These are phyloP conservation scores for Cryphonectria parasitica DNA, from an alignment of 2,329 filamentous ascomycete genomes.

Conservation along the genomic window DNA sequence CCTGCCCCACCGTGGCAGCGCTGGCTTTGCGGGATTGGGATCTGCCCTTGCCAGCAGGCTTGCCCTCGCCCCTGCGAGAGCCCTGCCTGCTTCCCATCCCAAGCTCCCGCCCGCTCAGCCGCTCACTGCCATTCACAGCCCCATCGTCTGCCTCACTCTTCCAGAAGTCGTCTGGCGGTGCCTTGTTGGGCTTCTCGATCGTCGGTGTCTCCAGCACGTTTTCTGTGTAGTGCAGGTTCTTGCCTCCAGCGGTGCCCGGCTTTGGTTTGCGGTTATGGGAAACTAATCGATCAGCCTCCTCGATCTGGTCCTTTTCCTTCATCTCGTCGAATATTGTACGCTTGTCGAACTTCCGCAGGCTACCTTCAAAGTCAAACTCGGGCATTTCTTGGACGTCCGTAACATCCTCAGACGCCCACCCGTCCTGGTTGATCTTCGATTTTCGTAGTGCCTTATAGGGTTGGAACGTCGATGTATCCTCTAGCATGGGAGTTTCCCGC, in stretches of 20 bases:
- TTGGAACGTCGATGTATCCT: constrained; percentile 65
- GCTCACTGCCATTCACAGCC: constrained; percentile 48
- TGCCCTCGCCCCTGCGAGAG: constrained; percentile 57
- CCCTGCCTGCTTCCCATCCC: constrained; percentile 56
- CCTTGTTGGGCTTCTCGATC: constrained; percentile 39
- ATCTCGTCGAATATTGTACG: constrained; percentile 89
- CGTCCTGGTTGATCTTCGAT: constrained; percentile 62
- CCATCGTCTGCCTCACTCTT: constrained; percentile 75
- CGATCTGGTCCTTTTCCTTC: constrained; percentile 81
- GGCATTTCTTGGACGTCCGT: constrained; percentile 92
- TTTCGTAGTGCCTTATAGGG: constrained; percentile 65
- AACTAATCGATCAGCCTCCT: constrained; percentile 89
- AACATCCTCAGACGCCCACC: constrained; percentile 95
- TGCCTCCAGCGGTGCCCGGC: constrained; percentile 76
- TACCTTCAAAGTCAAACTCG: constrained; percentile 91
- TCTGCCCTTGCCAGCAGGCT: constrained; percentile 51
- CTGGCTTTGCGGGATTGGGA: constrained; percentile 64
- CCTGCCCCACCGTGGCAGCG: constrained; percentile 43
- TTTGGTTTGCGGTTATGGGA: constrained; percentile 78
- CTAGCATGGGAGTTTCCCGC: constrained; percentile 63
- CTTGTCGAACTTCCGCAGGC: constrained; percentile 94
- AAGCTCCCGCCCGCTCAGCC: constrained; percentile 53
- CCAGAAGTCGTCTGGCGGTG: constrained; percentile 60
- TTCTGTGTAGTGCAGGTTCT: constrained; percentile 89
- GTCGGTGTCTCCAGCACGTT: constrained; percentile 77